phyloP scores from a whole-genome alignment of 305 asterid genomes.

The Ilex paraguariensis region DNA sequence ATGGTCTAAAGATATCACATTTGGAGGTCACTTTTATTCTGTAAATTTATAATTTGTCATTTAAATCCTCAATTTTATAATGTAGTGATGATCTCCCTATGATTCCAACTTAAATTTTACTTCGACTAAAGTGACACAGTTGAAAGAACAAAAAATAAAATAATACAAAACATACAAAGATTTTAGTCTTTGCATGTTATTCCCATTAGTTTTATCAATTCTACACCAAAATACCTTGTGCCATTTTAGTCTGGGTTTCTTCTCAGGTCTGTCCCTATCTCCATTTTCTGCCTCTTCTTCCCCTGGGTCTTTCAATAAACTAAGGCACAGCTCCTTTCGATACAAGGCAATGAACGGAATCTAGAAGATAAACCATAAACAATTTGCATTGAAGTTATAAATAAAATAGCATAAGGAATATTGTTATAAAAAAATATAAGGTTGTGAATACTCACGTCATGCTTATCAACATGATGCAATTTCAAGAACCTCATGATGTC shows the following conservation, averaged over 20 bases:
- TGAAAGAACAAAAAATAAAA: too few species aligned
- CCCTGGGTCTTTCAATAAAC: conserved; percentile 71
- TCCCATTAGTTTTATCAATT: too few species aligned
- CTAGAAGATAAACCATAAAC: background rate
- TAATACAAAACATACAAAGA: too few species aligned
- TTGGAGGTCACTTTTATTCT: background rate
- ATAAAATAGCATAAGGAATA: background rate
- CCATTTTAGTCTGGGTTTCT: conserved; percentile 63
- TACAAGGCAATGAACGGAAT: conserved; percentile 4
- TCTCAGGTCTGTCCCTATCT: conserved; percentile 40
- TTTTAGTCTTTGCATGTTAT: too few species aligned
- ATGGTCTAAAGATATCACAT: background rate
- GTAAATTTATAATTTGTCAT: background rate
- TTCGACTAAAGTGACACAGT: too few species aligned
- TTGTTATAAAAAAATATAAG: background rate
- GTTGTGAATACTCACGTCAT: background rate
- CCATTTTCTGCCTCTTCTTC: conserved; percentile 46
- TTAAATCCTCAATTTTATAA: too few species aligned
- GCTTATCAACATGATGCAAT: background rate
- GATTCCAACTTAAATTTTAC: too few species aligned
- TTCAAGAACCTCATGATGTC: conserved; percentile 4
- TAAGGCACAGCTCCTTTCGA: conserved; percentile 22
- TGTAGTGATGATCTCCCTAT: too few species aligned
- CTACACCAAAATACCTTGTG: conserved; percentile 52
- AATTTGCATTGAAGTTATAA: too few species aligned